These are phyloP conservation scores for Mycena indigotica DNA, from an alignment of 768 basidiomycete genomes.

Conservation along the genomic window DNA sequence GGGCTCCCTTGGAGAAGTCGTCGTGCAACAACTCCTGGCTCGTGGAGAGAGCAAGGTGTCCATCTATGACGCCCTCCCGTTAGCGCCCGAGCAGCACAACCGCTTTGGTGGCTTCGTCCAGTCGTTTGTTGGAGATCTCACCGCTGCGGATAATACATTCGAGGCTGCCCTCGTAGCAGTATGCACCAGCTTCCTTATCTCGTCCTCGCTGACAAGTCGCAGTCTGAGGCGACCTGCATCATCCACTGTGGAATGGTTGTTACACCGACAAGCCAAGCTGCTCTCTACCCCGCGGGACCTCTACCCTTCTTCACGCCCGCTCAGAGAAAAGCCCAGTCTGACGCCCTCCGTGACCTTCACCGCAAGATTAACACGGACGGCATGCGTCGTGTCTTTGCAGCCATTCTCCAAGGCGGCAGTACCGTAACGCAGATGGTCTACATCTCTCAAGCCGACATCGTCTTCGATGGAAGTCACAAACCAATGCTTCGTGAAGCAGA, in stretches of 20 bases:
- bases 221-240: slow-evolving; percentile 45
- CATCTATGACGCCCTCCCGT: slow-evolving; percentile 49
- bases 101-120: slow-evolving; percentile 28
- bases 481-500: slow-evolving; percentile 8
- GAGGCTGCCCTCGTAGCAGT: slow-evolving; percentile 41
- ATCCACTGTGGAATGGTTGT: slow-evolving; percentile 55
- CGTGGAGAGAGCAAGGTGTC: slow-evolving; percentile 43
- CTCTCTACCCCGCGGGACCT: slow-evolving; percentile 27
- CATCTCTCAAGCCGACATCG: background rate
- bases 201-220: background rate
- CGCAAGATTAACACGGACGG: slow-evolving; percentile 5
- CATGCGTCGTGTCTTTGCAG: slow-evolving; percentile 3
- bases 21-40: slow-evolving; percentile 46
- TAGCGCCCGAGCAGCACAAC: slow-evolving; percentile 30
- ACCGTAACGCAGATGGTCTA: slow-evolving; percentile 9
- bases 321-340: slow-evolving; percentile 39
- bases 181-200: slow-evolving; percentile 10
- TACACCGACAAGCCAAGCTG: slow-evolving; percentile 30
- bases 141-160: slow-evolving; percentile 37
- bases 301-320: slow-evolving; percentile 6
- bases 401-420: background rate
- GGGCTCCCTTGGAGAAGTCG: slow-evolving; percentile 43
- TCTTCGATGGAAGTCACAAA: slow-evolving; percentile 10
- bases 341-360: background rate
- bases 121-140: slow-evolving; percentile 52